These are phyloP conservation scores for Thalassia testudinum DNA, from an alignment of 116 monocot genomes.

Conservation along the genomic window DNA sequence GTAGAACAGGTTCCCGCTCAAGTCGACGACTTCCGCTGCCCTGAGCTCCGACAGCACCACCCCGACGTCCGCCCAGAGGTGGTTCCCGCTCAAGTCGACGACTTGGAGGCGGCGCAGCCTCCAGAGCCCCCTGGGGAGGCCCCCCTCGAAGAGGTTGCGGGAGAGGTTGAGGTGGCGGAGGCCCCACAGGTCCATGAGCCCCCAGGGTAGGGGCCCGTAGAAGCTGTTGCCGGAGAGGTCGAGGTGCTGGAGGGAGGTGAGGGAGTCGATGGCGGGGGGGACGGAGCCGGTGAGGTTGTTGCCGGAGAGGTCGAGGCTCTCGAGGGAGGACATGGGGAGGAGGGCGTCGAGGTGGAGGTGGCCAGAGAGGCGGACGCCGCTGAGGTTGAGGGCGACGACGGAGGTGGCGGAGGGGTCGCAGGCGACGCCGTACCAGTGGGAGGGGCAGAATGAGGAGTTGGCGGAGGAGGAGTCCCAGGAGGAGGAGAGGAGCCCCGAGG, in stretches of 20 bases:
- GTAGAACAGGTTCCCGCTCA: constrained; percentile 50
- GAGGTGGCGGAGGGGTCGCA: constrained; percentile 23
- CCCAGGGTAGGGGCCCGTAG: constrained; percentile 52
- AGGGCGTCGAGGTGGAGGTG: constrained; percentile 25
- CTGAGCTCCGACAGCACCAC: constrained; percentile 29
- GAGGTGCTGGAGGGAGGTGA: constrained; percentile 30
- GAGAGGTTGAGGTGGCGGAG: constrained; percentile 57
- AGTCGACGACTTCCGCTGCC: constrained; percentile 43
- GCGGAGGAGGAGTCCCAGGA: constrained; percentile 15
- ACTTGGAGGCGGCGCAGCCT: constrained; percentile 53
- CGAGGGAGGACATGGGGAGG: constrained; percentile 14
- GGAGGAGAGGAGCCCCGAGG: constrained; percentile 20
- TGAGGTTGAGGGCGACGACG: constrained; percentile 34
- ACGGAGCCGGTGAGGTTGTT: constrained; percentile 30
- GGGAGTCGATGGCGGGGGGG: constrained; percentile 13
- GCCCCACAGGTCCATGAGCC: constrained; percentile 31
- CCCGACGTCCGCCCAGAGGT: constrained; percentile 27
- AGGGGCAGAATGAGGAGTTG: constrained; percentile 18
- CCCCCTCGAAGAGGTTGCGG: constrained; percentile 38
- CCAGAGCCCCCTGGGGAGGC: constrained; percentile 18
- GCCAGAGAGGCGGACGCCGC: constrained; percentile 29
- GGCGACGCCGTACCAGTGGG: constrained; percentile 36
- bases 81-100: constrained; percentile 55
- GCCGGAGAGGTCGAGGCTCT: constrained; percentile 26
- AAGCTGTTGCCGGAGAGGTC: constrained; percentile 60